A percentile compares a stretch with the other conserved stretches of the same genome.
These are phyloP conservation scores for Penicillium brasilianum DNA, from an alignment of 2,329 filamentous ascomycete species.

Conservation along the genomic window DNA sequence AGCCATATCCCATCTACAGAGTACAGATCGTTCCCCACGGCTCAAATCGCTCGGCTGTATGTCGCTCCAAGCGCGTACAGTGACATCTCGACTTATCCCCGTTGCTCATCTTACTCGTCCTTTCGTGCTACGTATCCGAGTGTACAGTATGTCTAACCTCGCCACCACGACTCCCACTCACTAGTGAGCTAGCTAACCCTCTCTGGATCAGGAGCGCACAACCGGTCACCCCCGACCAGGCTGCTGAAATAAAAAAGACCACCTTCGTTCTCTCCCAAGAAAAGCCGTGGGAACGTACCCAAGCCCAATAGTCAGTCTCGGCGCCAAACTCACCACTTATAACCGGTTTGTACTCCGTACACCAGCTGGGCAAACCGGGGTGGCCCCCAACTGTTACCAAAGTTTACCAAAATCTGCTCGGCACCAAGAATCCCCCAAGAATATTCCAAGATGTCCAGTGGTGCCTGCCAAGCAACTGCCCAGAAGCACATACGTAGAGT, in stretches of 20 bases:
- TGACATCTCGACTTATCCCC: neutral
- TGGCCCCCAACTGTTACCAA: neutral
- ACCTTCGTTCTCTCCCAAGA: neutral
- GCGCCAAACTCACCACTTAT: slow-evolving; percentile 5
- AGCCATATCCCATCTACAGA: neutral
- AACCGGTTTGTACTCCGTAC: too few species aligned
- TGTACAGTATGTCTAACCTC: neutral
- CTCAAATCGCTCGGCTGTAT: neutral
- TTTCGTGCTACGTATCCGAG: neutral
- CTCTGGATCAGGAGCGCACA: slow-evolving; percentile 4
- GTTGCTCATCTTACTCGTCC: neutral
- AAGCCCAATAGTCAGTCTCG: neutral
- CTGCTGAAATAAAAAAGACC: neutral
- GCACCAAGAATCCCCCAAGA: slow-evolving; percentile 4
- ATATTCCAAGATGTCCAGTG: slow-evolving; percentile 1
- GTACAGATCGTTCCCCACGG: neutral
- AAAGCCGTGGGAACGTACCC: neutral
- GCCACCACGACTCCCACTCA: neutral
- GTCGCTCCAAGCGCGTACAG: neutral
- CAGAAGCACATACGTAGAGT: neutral
- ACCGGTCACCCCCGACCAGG: neutral
- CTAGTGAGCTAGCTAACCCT: neutral
- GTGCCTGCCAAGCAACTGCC: neutral
- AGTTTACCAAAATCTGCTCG: neutral
- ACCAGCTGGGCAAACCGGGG: too few species aligned